Percentiles rank a stretch among this genome's conserved stretches.
These are phyloP conservation scores for Xylariales sp. DNA, from an alignment of 2,329 filamentous ascomycete species.

Conservation along the genomic window DNA sequence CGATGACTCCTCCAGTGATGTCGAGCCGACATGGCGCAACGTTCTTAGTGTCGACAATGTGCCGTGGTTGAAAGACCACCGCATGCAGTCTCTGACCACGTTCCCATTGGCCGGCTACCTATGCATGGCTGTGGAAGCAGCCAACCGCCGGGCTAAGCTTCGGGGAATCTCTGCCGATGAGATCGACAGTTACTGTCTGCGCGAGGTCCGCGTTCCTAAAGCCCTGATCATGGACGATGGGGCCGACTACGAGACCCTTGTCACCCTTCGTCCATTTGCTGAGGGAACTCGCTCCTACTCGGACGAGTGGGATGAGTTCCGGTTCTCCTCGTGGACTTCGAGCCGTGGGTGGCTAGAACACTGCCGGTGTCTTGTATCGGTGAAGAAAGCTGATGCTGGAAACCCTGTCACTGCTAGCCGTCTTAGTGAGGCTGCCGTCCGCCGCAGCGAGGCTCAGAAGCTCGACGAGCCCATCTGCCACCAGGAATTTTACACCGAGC, in stretches of 20 bases:
- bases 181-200: slow-evolving; percentile 28
- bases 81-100: slow-evolving; percentile 40
- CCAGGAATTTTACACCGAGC: slow-evolving; percentile 9
- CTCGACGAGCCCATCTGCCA: slow-evolving; percentile 4
- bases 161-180: slow-evolving; percentile 21
- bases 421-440: not conserved
- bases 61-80: slow-evolving; percentile 45
- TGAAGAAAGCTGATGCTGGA: slow-evolving; percentile 3
- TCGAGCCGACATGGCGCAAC: slow-evolving; percentile 34
- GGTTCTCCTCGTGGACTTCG: slow-evolving; percentile 22
- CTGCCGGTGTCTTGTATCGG: slow-evolving; percentile 18
- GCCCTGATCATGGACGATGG: slow-evolving; percentile 29
- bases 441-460: slow-evolving; percentile 3
- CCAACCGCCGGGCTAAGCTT: slow-evolving; percentile 17
- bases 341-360: slow-evolving; percentile 23
- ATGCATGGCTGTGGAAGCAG: slow-evolving; percentile 29
- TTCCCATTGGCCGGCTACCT: slow-evolving; percentile 40
- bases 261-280: slow-evolving; percentile 24
- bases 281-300: slow-evolving; percentile 17
- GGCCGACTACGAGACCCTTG: slow-evolving; percentile 28
- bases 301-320: slow-evolving; percentile 22
- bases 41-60: slow-evolving; percentile 28
- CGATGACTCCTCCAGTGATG: slow-evolving; percentile 25
- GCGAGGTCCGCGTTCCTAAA: slow-evolving; percentile 28
- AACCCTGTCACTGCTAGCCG: slow-evolving; percentile 2